Percentiles rank a stretch among this genome's conserved stretches.
Conservation (phyloP, 106 monocot genomes). For the Phalaenopsis aphrodite region DNA sequence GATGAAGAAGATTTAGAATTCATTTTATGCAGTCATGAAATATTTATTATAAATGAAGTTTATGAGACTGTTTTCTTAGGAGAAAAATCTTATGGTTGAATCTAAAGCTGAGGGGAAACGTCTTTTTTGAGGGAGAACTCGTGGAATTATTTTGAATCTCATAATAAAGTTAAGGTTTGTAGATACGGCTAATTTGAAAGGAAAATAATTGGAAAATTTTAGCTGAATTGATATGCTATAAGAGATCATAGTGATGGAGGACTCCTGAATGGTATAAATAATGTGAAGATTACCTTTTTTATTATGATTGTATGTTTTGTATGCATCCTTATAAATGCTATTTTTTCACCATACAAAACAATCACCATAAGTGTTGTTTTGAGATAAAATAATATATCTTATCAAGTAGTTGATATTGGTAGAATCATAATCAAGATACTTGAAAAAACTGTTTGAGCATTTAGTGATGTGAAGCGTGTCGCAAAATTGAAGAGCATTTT, state of each 20-base stretch:
- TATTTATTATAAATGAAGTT: too few relatives aligned
- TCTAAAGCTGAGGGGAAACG: background rate
- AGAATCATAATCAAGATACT: constrained; percentile 8
- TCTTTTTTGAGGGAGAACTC: background rate
- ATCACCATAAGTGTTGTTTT: background rate
- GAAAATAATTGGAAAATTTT: background rate
- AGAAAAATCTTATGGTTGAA: background rate
- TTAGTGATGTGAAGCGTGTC: background rate
- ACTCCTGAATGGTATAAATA: background rate
- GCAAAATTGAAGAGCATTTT: background rate
- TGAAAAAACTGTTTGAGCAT: constrained; percentile 3
- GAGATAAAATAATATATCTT: constrained; percentile 7
- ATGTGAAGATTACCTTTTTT: background rate
- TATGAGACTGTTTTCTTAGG: too few relatives aligned
- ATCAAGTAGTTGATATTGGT: background rate
- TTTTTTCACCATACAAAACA: background rate
- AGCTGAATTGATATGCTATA: background rate
- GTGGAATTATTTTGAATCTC: background rate
- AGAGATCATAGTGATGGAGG: background rate
- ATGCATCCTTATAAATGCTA: constrained; percentile 6
- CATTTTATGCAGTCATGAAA: too few relatives aligned
- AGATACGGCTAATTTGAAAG: background rate
- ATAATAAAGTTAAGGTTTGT: background rate
- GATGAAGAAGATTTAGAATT: too few relatives aligned
- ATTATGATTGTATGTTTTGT: background rate